Conservation (phyloP, 2,329 filamentous ascomycete species). For the Exophiala viscosa region DNA sequence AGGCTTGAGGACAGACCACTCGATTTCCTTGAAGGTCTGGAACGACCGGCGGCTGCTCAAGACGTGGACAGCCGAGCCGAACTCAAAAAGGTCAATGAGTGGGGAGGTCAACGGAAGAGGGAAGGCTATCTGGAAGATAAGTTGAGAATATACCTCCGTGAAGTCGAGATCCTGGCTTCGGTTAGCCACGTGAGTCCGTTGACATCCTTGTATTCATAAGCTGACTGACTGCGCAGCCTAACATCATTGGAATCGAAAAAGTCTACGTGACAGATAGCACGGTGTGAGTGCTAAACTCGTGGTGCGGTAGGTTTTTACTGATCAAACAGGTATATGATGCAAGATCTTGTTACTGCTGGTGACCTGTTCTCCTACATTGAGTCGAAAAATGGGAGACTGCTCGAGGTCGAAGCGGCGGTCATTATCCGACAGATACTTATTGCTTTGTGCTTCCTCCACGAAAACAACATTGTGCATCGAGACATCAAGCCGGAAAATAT, state of each 20-base stretch:
- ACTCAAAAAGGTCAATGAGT: conserved; percentile 20
- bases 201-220: background rate
- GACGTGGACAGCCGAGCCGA: conserved; percentile 19
- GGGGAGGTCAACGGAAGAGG: conserved; percentile 23
- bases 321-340: conserved; percentile 53
- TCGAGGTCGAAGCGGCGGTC: conserved; percentile 51
- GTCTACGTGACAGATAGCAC: conserved; percentile 52
- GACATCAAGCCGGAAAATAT: conserved; percentile 64
- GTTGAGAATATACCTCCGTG: conserved; percentile 35
- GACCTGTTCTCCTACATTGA: conserved; percentile 60
- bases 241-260: conserved; percentile 56
- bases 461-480: conserved; percentile 54
- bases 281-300: conserved; percentile 38
- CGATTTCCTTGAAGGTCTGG: conserved; percentile 8
- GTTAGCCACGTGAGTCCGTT: conserved; percentile 48
- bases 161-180: conserved; percentile 47
- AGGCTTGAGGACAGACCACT: conserved; percentile 23
- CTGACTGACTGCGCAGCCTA: conserved; percentile 43
- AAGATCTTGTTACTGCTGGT: conserved; percentile 58
- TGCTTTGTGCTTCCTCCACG: conserved; percentile 57
- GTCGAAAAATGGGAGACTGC: conserved; percentile 45
- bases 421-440: conserved; percentile 55
- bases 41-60: conserved; percentile 24
- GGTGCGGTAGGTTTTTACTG: conserved; percentile 6
- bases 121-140: conserved; percentile 30